Evolutionary conservation across 164 flowering plant genomes (phyloP).

Genomic region (Dillenia turbinata): DNA sequence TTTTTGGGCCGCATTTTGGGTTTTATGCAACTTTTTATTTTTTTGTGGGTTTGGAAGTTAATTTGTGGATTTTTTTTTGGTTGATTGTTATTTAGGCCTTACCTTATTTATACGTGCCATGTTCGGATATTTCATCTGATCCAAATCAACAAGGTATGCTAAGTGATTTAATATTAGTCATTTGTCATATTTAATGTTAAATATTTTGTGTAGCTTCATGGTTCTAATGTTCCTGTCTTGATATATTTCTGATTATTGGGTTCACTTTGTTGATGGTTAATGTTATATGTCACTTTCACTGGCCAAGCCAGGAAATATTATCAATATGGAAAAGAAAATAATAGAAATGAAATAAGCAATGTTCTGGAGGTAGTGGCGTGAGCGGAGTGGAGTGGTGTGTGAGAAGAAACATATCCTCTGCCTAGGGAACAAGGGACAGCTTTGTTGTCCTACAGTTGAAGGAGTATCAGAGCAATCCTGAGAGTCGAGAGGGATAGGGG

Average conservation of each 20-base stretch:
- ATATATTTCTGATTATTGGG: neutral
- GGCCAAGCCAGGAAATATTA: too few species aligned
- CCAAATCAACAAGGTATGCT: conserved; percentile 46
- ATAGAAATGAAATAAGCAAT: too few species aligned
- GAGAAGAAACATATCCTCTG: too few species aligned
- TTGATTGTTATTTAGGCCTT: conserved; percentile 60
- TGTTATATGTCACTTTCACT: too few species aligned
- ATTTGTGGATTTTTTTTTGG: neutral
- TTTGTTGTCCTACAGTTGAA: too few species aligned
- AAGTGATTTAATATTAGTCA: neutral
- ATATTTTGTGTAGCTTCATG: neutral
- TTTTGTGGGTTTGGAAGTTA: neutral
- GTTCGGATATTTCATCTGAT: conserved; percentile 42
- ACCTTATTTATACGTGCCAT: conserved; percentile 84
- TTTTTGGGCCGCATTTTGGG: neutral
- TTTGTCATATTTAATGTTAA: neutral
- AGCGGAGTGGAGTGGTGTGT: too few species aligned
- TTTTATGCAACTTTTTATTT: neutral
- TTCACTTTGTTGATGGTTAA: too few species aligned
- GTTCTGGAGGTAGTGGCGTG: too few species aligned
- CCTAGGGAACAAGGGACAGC: too few species aligned
- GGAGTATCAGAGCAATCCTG: too few species aligned
- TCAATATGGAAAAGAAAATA: too few species aligned
- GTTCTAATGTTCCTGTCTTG: neutral
- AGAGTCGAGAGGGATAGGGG: too few species aligned